Evolutionary conservation across 2,329 filamentous ascomycete species (phyloP).

Genomic region (Colletotrichum musicola): DNA sequence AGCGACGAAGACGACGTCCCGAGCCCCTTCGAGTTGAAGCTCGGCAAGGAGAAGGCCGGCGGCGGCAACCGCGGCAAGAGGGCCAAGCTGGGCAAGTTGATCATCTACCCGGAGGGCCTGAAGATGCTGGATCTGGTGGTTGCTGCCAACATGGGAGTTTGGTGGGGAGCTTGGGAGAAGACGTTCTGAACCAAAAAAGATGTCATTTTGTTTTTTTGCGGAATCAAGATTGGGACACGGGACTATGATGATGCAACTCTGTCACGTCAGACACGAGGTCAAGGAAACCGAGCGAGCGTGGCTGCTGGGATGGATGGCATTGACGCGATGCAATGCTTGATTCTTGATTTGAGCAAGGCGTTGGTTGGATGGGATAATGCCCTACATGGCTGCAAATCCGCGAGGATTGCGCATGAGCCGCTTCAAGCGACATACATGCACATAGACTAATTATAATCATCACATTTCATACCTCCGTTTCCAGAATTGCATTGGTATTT

Average conservation of each 20-base stretch:
- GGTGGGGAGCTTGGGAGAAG: conserved; percentile 89
- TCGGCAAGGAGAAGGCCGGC: conserved; percentile 86
- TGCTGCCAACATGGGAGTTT: conserved; percentile 90
- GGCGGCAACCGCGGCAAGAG: conserved; percentile 87
- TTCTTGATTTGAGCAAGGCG: conserved; percentile 28
- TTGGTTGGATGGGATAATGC: conserved; percentile 12
- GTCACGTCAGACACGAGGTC: neutral
- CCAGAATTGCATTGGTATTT: neutral
- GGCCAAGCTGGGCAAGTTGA: conserved; percentile 93
- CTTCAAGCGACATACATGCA: neutral
- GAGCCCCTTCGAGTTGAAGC: conserved; percentile 73
- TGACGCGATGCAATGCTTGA: conserved; percentile 4
- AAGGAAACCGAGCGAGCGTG: neutral
- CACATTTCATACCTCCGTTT: neutral
- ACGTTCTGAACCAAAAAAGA: conserved; percentile 47
- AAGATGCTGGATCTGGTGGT: conserved; percentile 97
- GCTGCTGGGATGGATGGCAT: neutral
- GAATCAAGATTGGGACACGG: neutral
- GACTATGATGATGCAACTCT: too few species aligned
- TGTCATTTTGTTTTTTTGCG: neutral
- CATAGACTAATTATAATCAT: conserved; percentile 15
- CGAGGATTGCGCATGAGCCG: neutral
- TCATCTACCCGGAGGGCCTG: conserved; percentile 88
- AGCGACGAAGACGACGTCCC: conserved; percentile 56
- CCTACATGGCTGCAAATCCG: neutral